phyloP scores from a whole-genome alignment of 2,329 filamentous ascomycete species.

The Setomelanomma holmii region DNA sequence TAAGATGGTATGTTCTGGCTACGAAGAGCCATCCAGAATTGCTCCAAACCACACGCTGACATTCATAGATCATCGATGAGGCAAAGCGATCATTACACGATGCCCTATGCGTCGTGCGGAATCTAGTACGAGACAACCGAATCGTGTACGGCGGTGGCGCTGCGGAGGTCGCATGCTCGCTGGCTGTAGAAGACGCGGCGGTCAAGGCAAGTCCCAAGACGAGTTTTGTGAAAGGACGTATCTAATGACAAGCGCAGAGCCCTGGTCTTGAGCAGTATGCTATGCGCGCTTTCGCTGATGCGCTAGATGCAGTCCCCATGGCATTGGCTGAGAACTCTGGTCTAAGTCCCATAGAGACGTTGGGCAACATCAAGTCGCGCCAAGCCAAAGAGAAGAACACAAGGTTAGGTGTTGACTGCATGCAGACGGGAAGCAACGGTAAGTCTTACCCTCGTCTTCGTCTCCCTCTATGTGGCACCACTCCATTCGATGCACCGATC shows the following conservation, averaged over 20 bases:
- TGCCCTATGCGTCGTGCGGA: slow-evolving; percentile 95
- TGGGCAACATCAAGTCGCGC: slow-evolving; percentile 93
- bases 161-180: slow-evolving; percentile 94
- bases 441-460: slow-evolving; percentile 46
- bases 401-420: slow-evolving; percentile 93
- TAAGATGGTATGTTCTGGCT: slow-evolving; percentile 94
- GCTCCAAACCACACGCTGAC: slow-evolving; percentile 8
- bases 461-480: no score
- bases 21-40: no score
- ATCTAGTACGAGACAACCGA: slow-evolving; percentile 93
- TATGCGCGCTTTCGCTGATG: slow-evolving; percentile 97
- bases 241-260: slow-evolving; percentile 60
- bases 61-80: slow-evolving; percentile 88
- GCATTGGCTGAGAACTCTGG: slow-evolving; percentile 97
- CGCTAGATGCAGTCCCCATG: slow-evolving; percentile 92
- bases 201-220: slow-evolving; percentile 65
- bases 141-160: slow-evolving; percentile 97
- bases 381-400: slow-evolving; percentile 87
- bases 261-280: slow-evolving; percentile 98
- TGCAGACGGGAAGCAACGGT: slow-evolving; percentile 90
- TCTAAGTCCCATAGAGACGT: slow-evolving; percentile 91
- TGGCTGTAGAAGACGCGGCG: slow-evolving; percentile 94
- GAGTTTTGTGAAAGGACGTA: neutral
- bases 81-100: slow-evolving; percentile 97
- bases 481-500: slow-evolving; percentile 7